Percentiles rank a stretch among this genome's conserved stretches.
Conservation (phyloP, 2,329 filamentous ascomycete species). For the Aspergillus thermomutatus region DNA sequence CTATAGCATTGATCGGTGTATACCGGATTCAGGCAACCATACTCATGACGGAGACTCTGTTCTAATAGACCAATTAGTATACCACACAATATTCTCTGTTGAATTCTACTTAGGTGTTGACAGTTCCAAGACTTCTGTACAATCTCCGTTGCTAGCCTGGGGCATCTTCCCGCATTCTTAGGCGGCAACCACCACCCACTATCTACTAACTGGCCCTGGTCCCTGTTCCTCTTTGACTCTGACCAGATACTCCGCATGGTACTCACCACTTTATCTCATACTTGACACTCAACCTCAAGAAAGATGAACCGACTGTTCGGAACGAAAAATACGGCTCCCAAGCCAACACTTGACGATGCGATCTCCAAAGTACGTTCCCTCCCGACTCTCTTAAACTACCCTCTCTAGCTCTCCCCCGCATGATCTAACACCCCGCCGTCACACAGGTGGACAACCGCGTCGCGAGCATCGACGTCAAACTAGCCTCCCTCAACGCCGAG, state of each 20-base stretch:
- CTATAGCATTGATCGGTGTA: too few species aligned
- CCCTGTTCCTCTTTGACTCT: too few species aligned
- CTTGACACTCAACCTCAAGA: slow-evolving; percentile 8
- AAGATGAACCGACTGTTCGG: slow-evolving; percentile 96
- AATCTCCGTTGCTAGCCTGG: background rate
- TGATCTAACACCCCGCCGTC: background rate
- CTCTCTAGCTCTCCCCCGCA: slow-evolving; percentile 4
- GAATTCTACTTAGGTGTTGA: too few species aligned
- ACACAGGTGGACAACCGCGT: slow-evolving; percentile 72
- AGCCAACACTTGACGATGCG: slow-evolving; percentile 80
- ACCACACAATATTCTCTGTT: too few species aligned
- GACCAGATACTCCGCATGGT: slow-evolving; percentile 3
- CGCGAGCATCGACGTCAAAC: slow-evolving; percentile 87
- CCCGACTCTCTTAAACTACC: background rate
- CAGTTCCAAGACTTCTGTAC: background rate
- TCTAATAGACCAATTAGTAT: background rate
- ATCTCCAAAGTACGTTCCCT: slow-evolving; percentile 66
- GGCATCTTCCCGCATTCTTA: background rate
- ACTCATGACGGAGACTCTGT: background rate
- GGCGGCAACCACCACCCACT: background rate
- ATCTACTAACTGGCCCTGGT: background rate
- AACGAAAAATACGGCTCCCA: slow-evolving; percentile 78
- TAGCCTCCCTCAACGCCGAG: slow-evolving; percentile 87
- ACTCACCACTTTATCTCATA: background rate
- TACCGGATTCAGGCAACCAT: background rate